These are phyloP conservation scores for Auricularia sp. DNA, from an alignment of 768 basidiomycete genomes.

Conservation along the genomic window DNA sequence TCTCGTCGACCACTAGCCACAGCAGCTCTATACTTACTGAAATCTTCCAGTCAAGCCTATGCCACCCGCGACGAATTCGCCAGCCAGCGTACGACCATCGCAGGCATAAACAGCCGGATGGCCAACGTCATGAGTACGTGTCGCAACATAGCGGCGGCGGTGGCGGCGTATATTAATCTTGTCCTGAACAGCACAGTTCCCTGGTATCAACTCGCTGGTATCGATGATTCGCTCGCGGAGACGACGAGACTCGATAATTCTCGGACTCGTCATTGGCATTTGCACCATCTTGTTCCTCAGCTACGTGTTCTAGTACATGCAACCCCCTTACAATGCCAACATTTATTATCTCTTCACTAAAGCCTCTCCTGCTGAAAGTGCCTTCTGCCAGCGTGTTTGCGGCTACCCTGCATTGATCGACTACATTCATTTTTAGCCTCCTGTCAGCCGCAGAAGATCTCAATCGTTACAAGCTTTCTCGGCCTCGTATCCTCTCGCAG, in stretches of 20 bases:
- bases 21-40: background rate
- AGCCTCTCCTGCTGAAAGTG: too few species aligned
- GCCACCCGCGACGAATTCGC: slow-evolving; percentile 91
- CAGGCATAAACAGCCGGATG: slow-evolving; percentile 79
- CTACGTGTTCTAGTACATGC: slow-evolving; percentile 29
- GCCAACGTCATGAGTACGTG: slow-evolving; percentile 67
- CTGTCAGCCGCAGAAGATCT: too few species aligned
- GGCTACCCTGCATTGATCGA: too few species aligned
- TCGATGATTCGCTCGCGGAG: slow-evolving; percentile 89
- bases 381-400: too few species aligned
- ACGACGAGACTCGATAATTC: slow-evolving; percentile 78
- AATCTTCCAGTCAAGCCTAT: slow-evolving; percentile 73
- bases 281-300: slow-evolving; percentile 57
- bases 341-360: too few species aligned
- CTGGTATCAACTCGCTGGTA: slow-evolving; percentile 87
- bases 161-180: background rate
- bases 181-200: slow-evolving; percentile 59
- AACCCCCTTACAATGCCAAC: too few species aligned
- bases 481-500: too few species aligned
- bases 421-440: too few species aligned
- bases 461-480: too few species aligned
- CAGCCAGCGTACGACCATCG: slow-evolving; percentile 65
- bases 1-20: background rate
- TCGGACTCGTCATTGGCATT: slow-evolving; percentile 81
- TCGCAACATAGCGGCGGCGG: background rate